Evolutionary conservation across 129 eudicot genomes (phyloP), one percentile per base, ranked within the genome.

Genomic region (Escallonia rubra): DNA sequence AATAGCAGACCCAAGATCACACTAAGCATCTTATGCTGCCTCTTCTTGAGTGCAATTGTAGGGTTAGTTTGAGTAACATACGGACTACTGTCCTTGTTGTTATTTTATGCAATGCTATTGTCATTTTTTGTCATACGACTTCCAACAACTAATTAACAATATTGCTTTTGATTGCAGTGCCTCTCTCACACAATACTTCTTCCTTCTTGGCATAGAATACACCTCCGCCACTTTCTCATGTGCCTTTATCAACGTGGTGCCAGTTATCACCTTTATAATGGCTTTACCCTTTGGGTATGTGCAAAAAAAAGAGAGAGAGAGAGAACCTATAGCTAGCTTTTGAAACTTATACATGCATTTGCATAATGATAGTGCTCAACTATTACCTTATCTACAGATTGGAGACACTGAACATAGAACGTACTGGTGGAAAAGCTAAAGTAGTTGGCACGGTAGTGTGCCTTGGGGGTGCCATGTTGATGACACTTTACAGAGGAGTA

Each of bases 231-330:
- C 95, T n/a, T 84, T 78, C 70, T 42, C 90, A 6, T 84, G 90
- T 65, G 90, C 95, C 58, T 87, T 87, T 68, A 74, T 79, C 82
- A 87, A 87, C 87, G 67, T 87, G 83, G 86, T 80, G 40, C 95
- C 95, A 0, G 95, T 81, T 3, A 12, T 78, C 78, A 87, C 95
- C 14, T 87, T 87, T 40, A 45, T 87, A 46, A 70, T 87, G 76
- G 85, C 95, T 11, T 74, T 87, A 58, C 87, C 82, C n/a, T 79
- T 84, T 23, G 74, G 95, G 95, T 87, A 61, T 6, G 88, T 57
- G 60, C 23, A 34, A 49, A 53, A 2, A n/a, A n/a, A n/a, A n/a
- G n/a, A n/a, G n/a, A n/a, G n/a, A n/a, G n/a, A n/a, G n/a, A n/a
- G n/a, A n/a, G n/a, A n/a, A n/a, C n/a, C n/a, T n/a, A n/a, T n/a